Conservation (phyloP, 768 basidiomycete genomes). For the Russula ochroleuca region DNA sequence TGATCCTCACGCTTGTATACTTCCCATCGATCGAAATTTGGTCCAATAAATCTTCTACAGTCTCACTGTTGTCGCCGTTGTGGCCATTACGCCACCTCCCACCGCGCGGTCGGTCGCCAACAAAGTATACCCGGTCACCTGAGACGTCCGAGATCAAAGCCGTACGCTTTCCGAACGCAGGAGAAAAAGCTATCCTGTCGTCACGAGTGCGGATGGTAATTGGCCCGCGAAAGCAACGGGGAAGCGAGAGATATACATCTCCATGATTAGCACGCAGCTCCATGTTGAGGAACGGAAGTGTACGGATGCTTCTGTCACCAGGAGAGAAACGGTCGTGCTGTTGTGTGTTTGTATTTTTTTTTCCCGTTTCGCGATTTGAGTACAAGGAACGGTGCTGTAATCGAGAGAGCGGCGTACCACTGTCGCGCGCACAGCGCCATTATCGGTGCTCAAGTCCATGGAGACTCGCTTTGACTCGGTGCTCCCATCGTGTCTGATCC, state of each 20-base stretch:
- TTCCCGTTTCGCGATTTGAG: too few relatives aligned
- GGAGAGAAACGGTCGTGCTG: not conserved
- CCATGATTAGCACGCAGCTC: slow-evolving; percentile 1
- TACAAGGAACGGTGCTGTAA: too few relatives aligned
- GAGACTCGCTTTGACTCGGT: not conserved
- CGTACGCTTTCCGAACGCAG: not conserved
- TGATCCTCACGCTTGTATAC: slow-evolving; percentile 3
- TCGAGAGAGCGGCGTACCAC: not conserved
- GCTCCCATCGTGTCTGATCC: not conserved
- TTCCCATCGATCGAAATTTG: not conserved
- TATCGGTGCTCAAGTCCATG: not conserved
- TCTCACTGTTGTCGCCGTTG: not conserved
- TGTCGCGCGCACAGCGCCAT: not conserved
- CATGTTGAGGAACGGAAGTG: slow-evolving; percentile 5
- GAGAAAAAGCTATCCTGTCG: slow-evolving; percentile 4
- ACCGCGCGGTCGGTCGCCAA: not conserved
- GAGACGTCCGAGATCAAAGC: not conserved
- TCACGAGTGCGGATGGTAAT: slow-evolving; percentile 5
- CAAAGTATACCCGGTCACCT: slow-evolving; percentile 10
- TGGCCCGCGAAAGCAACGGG: slow-evolving; percentile 7
- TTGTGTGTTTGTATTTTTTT: not conserved
- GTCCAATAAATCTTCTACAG: not conserved
- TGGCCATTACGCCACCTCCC: not conserved
- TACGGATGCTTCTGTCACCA: not conserved
- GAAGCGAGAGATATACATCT: slow-evolving; percentile 9